Percentiles rank a stretch among this genome's conserved stretches.
These are phyloP conservation scores for Begonia masoniana DNA, from an alignment of 306 rosid species.

Conservation along the genomic window DNA sequence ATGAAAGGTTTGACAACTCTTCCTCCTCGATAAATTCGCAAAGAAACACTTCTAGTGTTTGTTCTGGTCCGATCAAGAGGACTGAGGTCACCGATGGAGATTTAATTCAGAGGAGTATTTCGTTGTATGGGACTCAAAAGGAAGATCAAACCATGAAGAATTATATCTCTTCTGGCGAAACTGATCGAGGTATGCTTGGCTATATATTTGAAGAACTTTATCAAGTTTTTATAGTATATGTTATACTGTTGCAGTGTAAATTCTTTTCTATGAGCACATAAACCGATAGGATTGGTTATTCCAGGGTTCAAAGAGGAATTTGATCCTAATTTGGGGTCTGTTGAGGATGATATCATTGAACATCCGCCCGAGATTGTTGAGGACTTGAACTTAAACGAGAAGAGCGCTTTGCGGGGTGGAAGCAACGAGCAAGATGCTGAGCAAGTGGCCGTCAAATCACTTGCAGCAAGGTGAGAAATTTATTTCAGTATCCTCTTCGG, in stretches of 20 bases:
- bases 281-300: neutral
- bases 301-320: slow-evolving; percentile 9
- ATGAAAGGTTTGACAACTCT: slow-evolving; percentile 19
- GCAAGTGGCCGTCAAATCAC: slow-evolving; percentile 50
- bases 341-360: slow-evolving; percentile 29
- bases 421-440: slow-evolving; percentile 36
- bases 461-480: slow-evolving; percentile 56
- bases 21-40: slow-evolving; percentile 12
- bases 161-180: slow-evolving; percentile 1
- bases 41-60: slow-evolving; percentile 2
- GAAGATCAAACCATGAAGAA: slow-evolving; percentile 3
- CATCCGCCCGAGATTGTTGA: slow-evolving; percentile 29
- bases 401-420: slow-evolving; percentile 16
- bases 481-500: neutral
- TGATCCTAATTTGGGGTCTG: slow-evolving; percentile 11
- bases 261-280: neutral
- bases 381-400: slow-evolving; percentile 21
- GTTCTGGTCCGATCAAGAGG: slow-evolving; percentile 11
- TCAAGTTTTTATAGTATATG: neutral
- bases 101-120: slow-evolving; percentile 18
- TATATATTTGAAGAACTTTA: no score
- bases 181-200: slow-evolving; percentile 18
- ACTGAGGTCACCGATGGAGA: slow-evolving; percentile 11
- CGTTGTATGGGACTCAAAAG: slow-evolving; percentile 16
- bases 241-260: neutral